Evolutionary conservation across 352 stramenopile genomes (phyloP).

Genomic region (Phytophthora idaei): DNA sequence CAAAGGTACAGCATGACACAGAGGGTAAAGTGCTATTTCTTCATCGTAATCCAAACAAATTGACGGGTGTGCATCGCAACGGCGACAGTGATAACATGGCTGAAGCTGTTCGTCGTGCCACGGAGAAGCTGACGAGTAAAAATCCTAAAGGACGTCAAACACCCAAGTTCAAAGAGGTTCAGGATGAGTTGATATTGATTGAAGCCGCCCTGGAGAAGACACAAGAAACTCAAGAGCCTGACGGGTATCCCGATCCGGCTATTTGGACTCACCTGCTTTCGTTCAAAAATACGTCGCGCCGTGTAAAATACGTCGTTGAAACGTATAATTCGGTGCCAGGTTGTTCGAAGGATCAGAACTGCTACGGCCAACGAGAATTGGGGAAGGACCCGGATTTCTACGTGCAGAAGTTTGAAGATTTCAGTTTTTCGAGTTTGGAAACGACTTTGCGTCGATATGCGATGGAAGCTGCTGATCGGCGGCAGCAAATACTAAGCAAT

Average conservation of each 20-base stretch:
- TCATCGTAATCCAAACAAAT: constrained; percentile 56
- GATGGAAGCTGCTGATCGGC: constrained; percentile 19
- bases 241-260: constrained; percentile 42
- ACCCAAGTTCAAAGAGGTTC: constrained; percentile 28
- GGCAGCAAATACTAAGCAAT: constrained; percentile 4
- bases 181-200: constrained; percentile 21
- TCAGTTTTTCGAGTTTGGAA: constrained; percentile 20
- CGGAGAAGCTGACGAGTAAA: constrained; percentile 17
- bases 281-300: constrained; percentile 47
- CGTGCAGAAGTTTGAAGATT: constrained; percentile 15
- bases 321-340: constrained; percentile 45
- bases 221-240: not conserved
- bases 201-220: not conserved
- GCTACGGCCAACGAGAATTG: constrained; percentile 45
- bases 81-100: constrained; percentile 2
- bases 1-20: constrained; percentile 50
- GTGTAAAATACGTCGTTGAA: constrained; percentile 50
- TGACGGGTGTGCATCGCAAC: constrained; percentile 12
- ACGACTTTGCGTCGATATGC: constrained; percentile 12
- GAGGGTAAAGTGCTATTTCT: constrained; percentile 45
- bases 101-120: constrained; percentile 20
- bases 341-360: constrained; percentile 53
- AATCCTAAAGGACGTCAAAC: constrained; percentile 24
- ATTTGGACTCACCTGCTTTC: constrained; percentile 71
- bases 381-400: constrained; percentile 17